phyloP scores from a whole-genome alignment of 2,329 filamentous ascomycete species.

The Didymella glomerata region DNA sequence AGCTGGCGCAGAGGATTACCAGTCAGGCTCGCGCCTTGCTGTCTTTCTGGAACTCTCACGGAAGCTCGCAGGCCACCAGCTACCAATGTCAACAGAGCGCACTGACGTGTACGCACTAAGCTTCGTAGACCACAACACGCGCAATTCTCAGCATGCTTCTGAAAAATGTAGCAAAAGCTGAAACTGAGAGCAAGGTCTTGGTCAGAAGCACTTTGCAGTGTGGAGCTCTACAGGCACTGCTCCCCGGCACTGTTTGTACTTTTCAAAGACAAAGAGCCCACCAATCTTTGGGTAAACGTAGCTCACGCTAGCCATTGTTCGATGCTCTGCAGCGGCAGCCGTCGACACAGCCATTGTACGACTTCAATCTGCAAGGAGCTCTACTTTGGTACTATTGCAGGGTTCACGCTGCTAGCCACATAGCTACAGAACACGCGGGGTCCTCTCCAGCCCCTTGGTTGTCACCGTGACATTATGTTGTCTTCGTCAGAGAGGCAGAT shows the following conservation, averaged over 20 bases:
- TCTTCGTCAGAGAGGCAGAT: background rate
- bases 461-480: background rate
- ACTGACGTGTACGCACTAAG: slow-evolving; percentile 5
- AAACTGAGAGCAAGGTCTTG: slow-evolving; percentile 2
- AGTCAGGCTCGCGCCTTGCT: background rate
- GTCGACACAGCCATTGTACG: slow-evolving; percentile 1
- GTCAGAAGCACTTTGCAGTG: background rate
- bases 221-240: slow-evolving; percentile 7
- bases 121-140: background rate
- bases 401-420: background rate
- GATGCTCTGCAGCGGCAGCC: background rate
- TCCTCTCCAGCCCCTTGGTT: background rate
- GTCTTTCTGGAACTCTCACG: slow-evolving; percentile 6
- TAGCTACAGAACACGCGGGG: slow-evolving; percentile 4
- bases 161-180: slow-evolving; percentile 4
- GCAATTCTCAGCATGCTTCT: background rate
- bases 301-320: slow-evolving; percentile 14
- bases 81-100: slow-evolving; percentile 8
- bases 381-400: background rate
- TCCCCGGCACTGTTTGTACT: slow-evolving; percentile 9
- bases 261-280: slow-evolving; percentile 2
- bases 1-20: slow-evolving; percentile 1
- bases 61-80: slow-evolving; percentile 7
- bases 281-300: background rate
- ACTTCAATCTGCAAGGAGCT: slow-evolving; percentile 8